Evolutionary conservation across 164 flowering plant species (phyloP).

Genomic region (Stephania cephalantha): DNA sequence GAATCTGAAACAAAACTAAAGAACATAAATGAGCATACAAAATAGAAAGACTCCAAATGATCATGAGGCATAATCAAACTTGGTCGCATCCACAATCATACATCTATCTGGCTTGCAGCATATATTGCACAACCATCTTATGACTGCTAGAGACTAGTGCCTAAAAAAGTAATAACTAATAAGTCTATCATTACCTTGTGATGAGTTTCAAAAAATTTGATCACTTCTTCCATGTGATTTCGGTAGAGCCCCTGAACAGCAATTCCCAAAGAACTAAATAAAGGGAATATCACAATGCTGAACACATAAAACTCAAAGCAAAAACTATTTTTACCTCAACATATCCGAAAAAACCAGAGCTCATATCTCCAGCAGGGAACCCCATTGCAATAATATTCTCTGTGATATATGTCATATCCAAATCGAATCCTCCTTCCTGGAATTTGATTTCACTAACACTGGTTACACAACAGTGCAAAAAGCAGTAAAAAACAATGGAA

Average conservation of each 20-base stretch:
- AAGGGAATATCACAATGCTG: neutral
- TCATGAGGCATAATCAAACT: neutral
- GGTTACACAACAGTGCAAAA: conserved; percentile 4
- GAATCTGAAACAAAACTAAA: neutral
- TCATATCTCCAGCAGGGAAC: conserved; percentile 98
- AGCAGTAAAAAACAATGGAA: neutral
- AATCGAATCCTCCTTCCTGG: conserved; percentile 98
- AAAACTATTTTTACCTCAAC: conserved; percentile 56
- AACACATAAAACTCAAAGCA: conserved; percentile 2
- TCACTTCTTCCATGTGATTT: conserved; percentile 99
- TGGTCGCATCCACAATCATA: neutral
- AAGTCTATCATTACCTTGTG: conserved; percentile 58
- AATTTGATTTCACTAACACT: conserved; percentile 11
- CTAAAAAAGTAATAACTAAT: neutral
- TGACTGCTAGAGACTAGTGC: neutral
- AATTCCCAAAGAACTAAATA: conserved; percentile 13
- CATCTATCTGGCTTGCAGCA: neutral
- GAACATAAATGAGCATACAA: neutral
- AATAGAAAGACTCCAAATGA: neutral
- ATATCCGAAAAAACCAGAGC: conserved; percentile 96
- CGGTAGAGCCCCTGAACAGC: conserved; percentile 83
- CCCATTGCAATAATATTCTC: conserved; percentile 99
- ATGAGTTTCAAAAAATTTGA: conserved; percentile 89
- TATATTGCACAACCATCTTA: neutral
- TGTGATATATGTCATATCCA: conserved; percentile 98